phyloP scores from a whole-genome alignment of 2,329 filamentous ascomycete genomes.

The Metarhizium guizhouense region DNA sequence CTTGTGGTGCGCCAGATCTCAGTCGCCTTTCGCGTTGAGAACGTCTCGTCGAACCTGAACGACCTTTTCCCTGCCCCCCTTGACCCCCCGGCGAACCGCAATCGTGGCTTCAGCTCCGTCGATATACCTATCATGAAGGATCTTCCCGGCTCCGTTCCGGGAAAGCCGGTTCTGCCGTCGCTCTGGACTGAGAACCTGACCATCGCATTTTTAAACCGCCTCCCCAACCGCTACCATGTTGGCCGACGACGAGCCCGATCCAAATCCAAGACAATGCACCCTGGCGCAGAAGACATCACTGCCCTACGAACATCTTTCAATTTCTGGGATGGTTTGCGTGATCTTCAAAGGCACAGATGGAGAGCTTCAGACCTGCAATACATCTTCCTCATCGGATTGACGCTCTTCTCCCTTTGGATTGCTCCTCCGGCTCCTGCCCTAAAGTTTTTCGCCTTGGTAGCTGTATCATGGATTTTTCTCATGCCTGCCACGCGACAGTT shows the following conservation, averaged over 20 bases:
- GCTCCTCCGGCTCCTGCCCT: conserved; percentile 71
- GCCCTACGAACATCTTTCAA: conserved; percentile 75
- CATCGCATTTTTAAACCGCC: conserved; percentile 32
- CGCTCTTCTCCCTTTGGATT: conserved; percentile 75
- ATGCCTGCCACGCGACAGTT: conserved; percentile 85
- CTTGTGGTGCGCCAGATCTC: conserved; percentile 3
- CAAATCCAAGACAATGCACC: conserved; percentile 25
- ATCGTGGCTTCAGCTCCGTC: conserved; percentile 6
- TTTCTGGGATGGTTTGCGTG: conserved; percentile 65
- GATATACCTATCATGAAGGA: conserved; percentile 27
- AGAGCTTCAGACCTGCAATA: conserved; percentile 80
- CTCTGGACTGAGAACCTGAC: conserved; percentile 32
- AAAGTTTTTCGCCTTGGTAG: conserved; percentile 64
- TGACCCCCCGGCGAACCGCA: conserved; percentile 2
- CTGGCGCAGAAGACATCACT: conserved; percentile 53
- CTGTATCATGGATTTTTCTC: conserved; percentile 60
- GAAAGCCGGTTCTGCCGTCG: conserved; percentile 32
- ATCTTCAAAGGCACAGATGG: conserved; percentile 72
- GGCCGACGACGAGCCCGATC: conserved; percentile 29
- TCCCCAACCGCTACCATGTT: conserved; percentile 30
- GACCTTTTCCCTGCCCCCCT: neutral
- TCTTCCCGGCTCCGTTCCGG: conserved; percentile 24
- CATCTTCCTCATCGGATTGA: conserved; percentile 60
- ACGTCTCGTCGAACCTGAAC: conserved; percentile 10
- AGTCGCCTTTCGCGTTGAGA: conserved; percentile 2